Conservation (phyloP, 2,329 filamentous ascomycete species). For the Alternaria incomplexa region DNA sequence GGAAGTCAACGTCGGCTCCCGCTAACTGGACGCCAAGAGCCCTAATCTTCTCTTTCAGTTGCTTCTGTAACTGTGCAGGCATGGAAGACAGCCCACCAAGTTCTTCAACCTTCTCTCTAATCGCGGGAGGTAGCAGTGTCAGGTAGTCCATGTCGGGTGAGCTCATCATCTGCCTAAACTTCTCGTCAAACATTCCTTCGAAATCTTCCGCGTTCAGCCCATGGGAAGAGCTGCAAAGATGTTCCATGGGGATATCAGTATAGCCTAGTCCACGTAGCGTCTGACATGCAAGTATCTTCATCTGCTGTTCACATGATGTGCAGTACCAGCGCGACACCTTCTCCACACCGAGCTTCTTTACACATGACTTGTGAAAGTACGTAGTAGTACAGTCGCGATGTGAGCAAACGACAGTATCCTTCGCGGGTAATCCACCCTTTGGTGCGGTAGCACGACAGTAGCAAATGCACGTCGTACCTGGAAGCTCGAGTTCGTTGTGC, state of each 20-base stretch:
- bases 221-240: not conserved
- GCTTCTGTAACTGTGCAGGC: not conserved
- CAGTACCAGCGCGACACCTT: constrained; percentile 36
- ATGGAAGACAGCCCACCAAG: not conserved
- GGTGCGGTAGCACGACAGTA: constrained; percentile 23
- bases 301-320: constrained; percentile 23
- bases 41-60: not conserved
- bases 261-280: constrained; percentile 9
- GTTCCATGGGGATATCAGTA: constrained; percentile 1
- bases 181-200: not conserved
- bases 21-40: not conserved
- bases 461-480: constrained; percentile 15
- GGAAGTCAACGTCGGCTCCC: not conserved
- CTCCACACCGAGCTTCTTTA: constrained; percentile 23
- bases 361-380: constrained; percentile 31
- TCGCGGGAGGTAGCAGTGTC: not conserved
- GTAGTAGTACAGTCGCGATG: constrained; percentile 20
- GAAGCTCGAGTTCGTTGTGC: not conserved
- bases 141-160: not conserved
- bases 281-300: constrained; percentile 16
- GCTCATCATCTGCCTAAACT: not conserved
- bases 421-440: not conserved
- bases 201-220: not conserved
- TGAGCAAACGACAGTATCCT: constrained; percentile 20
- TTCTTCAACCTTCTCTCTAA: not conserved